Evolutionary conservation across 495 filamentous ascomycete species (phyloP).

Genomic region (Cryomyces antarcticus): DNA sequence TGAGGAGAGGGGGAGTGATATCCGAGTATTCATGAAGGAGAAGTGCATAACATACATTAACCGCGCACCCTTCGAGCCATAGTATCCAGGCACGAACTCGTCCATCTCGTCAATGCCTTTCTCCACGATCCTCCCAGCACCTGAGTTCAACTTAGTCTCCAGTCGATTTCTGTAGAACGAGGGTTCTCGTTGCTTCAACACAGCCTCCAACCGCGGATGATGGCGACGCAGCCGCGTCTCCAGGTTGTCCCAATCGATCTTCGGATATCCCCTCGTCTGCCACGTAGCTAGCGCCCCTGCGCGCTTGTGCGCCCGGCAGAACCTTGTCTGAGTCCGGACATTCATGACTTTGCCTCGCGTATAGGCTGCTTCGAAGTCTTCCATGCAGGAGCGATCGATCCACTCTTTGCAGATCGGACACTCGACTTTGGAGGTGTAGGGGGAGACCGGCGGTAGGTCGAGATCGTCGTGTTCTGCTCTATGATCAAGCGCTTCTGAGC

Average conservation of each 20-base stretch:
- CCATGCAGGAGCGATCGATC: background rate
- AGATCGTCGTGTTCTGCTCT: background rate
- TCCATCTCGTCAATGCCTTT: constrained; percentile 18
- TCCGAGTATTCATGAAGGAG: background rate
- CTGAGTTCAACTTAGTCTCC: constrained; percentile 19
- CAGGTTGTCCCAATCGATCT: constrained; percentile 55
- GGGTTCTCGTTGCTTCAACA: constrained; percentile 32
- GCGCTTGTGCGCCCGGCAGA: constrained; percentile 54
- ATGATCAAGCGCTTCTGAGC: background rate
- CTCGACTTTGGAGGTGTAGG: background rate
- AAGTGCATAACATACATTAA: constrained; percentile 29
- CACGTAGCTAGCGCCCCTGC: constrained; percentile 38
- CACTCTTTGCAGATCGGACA: constrained; percentile 4
- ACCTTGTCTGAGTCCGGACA: constrained; percentile 21
- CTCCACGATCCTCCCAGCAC: constrained; percentile 20
- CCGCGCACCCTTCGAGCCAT: constrained; percentile 56
- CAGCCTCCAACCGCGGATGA: constrained; percentile 28
- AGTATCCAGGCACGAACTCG: constrained; percentile 46
- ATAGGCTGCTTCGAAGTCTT: constrained; percentile 5
- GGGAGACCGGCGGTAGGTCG: background rate
- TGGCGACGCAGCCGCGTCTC: constrained; percentile 40
- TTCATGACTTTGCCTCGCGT: background rate
- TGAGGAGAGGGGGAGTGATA: background rate
- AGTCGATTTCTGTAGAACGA: constrained; percentile 46
- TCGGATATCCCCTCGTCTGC: constrained; percentile 46